These are phyloP conservation scores for Hypoxylon sp. DNA, from an alignment of 2,329 filamentous ascomycete species.

Conservation along the genomic window DNA sequence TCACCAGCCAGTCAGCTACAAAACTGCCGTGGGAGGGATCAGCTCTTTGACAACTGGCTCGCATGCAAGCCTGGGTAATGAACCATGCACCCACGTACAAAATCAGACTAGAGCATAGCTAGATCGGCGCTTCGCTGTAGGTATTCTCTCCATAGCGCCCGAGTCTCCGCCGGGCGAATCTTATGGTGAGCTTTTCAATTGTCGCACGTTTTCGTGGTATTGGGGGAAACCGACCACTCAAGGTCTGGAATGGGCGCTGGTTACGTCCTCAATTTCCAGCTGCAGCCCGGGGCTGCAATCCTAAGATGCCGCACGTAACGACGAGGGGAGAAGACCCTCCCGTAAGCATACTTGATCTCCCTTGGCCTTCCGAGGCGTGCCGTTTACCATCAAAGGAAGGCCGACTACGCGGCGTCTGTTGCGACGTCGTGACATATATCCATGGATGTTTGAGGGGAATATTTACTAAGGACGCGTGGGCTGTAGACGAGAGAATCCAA, in stretches of 20 bases:
- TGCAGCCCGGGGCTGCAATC: constrained; percentile 48
- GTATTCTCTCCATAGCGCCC: constrained; percentile 30
- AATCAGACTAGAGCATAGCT: constrained; percentile 28
- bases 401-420: constrained; percentile 30
- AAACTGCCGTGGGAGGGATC: constrained; percentile 46
- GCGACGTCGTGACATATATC: constrained; percentile 35
- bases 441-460: constrained; percentile 17
- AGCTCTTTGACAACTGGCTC: constrained; percentile 47
- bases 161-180: constrained; percentile 33
- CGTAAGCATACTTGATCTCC: constrained; percentile 28
- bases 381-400: constrained; percentile 22
- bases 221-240: constrained; percentile 43
- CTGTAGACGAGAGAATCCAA: constrained; percentile 25
- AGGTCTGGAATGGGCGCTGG: constrained; percentile 37
- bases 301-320: constrained; percentile 47
- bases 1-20: constrained; percentile 50
- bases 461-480: constrained; percentile 22
- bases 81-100: constrained; percentile 35
- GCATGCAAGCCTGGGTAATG: constrained; percentile 40
- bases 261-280: constrained; percentile 43
- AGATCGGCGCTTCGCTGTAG: constrained; percentile 35
- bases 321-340: constrained; percentile 31
- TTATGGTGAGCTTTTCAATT: constrained; percentile 29
- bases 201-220: constrained; percentile 44
- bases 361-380: constrained; percentile 22